A percentile compares a stretch with the other conserved stretches of the same genome.
These are phyloP conservation scores for Taxillus chinensis DNA, from an alignment of 164 flowering plant genomes.

Conservation along the genomic window DNA sequence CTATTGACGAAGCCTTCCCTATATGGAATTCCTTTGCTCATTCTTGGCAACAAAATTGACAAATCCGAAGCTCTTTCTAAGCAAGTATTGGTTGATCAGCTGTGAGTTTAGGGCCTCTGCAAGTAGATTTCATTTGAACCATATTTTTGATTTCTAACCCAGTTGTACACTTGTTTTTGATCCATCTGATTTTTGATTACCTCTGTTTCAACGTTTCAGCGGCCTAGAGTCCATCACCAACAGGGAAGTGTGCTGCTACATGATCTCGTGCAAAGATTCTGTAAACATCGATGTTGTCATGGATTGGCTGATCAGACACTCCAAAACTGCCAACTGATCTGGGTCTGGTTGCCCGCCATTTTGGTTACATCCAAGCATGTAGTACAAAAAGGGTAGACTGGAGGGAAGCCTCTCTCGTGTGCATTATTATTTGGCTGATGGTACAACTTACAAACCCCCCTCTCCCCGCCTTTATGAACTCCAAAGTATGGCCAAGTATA, in stretches of 20 bases:
- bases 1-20: constrained; percentile 69
- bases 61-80: constrained; percentile 85
- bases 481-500: too few relatives aligned
- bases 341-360: too few relatives aligned
- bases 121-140: neutral
- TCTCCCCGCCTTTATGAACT: too few relatives aligned
- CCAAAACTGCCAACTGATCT: constrained; percentile 47
- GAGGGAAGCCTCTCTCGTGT: too few relatives aligned
- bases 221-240: constrained; percentile 53
- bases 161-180: neutral
- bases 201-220: constrained; percentile 18
- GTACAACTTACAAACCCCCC: too few relatives aligned
- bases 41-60: constrained; percentile 86
- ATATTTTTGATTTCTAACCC: neutral
- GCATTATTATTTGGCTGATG: too few relatives aligned
- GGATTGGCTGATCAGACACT: constrained; percentile 88
- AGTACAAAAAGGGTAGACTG: too few relatives aligned
- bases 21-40: constrained; percentile 65
- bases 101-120: constrained; percentile 37
- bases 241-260: constrained; percentile 82
- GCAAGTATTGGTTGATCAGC: constrained; percentile 82
- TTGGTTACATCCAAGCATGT: too few relatives aligned
- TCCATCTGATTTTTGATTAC: neutral
- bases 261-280: constrained; percentile 88
- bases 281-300: constrained; percentile 66